A percentile compares a stretch with the other conserved stretches of the same genome.
Conservation (phyloP, 192 early-diverging fungal species). For the Haplosporangium gracile region DNA sequence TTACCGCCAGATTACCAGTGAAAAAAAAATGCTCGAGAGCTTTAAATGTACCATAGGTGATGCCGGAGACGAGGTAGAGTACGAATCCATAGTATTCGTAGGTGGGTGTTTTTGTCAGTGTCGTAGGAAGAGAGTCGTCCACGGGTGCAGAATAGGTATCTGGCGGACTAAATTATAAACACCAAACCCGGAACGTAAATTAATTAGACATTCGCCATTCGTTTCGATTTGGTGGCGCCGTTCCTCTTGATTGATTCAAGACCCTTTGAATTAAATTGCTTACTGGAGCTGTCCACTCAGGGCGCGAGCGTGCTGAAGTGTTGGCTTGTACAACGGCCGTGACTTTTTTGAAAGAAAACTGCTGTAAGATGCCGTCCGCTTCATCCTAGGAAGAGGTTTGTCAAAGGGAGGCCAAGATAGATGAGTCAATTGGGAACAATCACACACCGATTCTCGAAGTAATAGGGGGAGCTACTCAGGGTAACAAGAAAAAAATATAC, state of each 20-base stretch:
- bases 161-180: slow-evolving; percentile 14
- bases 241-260: neutral
- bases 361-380: slow-evolving; percentile 52
- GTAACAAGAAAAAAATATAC: slow-evolving; percentile 4
- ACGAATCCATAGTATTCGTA: slow-evolving; percentile 94
- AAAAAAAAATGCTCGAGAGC: slow-evolving; percentile 10
- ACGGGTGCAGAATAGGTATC: slow-evolving; percentile 30
- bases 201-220: neutral
- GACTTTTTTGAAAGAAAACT: slow-evolving; percentile 51
- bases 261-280: neutral
- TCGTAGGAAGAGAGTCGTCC: slow-evolving; percentile 57
- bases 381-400: slow-evolving; percentile 29
- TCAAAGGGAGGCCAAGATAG: neutral
- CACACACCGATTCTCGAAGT: neutral
- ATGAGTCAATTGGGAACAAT: neutral
- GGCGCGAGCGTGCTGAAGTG: slow-evolving; percentile 38
- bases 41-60: slow-evolving; percentile 66
- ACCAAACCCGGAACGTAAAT: neutral
- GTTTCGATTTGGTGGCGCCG: neutral
- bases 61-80: slow-evolving; percentile 83
- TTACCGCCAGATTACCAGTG: neutral
- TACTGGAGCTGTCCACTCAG: slow-evolving; percentile 39
- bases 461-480: too few species aligned
- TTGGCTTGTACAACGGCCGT: slow-evolving; percentile 36
- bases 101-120: slow-evolving; percentile 74